Conservation (phyloP, 2,329 filamentous ascomycete species). For the Phoma sp. region DNA sequence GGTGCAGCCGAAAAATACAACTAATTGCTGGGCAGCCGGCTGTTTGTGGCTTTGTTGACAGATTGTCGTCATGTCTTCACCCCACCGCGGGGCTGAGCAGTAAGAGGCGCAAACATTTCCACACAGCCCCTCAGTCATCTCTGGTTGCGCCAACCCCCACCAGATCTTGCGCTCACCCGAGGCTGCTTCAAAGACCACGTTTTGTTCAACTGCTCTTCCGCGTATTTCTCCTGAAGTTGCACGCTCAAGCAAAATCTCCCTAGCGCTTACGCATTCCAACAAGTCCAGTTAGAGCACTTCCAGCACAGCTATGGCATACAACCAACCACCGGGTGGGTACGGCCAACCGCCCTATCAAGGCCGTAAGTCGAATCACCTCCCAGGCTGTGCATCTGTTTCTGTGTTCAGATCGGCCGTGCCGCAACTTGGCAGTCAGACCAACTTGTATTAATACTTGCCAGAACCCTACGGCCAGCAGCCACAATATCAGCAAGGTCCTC, state of each 20-base stretch:
- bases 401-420: neutral
- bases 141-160: neutral
- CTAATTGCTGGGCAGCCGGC: neutral
- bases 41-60: neutral
- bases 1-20: neutral
- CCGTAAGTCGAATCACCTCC: conserved; percentile 34
- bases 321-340: conserved; percentile 38
- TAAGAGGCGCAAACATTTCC: neutral
- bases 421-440: conserved; percentile 19
- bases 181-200: neutral
- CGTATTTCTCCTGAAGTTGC: neutral
- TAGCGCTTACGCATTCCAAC: conserved; percentile 13
- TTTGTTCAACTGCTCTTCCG: neutral
- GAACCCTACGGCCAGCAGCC: conserved; percentile 29
- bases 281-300: conserved; percentile 1
- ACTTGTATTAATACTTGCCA: conserved; percentile 33
- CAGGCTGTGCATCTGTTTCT: conserved; percentile 15
- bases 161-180: conserved; percentile 1
- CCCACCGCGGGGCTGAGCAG: conserved; percentile 16
- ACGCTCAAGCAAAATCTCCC: neutral
- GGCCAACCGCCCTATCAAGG: conserved; percentile 35
- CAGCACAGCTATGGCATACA: conserved; percentile 21
- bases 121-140: conserved; percentile 4
- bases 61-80: conserved; percentile 9
- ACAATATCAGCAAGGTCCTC: conserved; percentile 32